These are phyloP conservation scores for Psophocarpus tetragonolobus DNA, from an alignment of 306 rosid genomes.

Conservation along the genomic window DNA sequence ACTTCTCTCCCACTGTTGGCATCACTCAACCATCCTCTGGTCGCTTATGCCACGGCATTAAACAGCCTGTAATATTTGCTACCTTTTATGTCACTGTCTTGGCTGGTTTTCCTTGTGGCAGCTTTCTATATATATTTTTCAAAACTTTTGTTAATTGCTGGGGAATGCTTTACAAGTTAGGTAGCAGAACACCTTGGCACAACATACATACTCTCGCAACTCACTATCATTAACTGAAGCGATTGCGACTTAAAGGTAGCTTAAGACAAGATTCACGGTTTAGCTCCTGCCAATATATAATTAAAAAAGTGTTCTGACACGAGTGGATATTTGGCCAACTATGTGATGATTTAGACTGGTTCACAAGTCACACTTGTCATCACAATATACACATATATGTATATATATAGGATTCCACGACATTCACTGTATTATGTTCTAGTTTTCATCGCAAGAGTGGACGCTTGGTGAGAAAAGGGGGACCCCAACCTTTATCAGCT, in stretches of 20 bases:
- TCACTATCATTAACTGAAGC: slow-evolving; percentile 23
- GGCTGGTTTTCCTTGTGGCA: slow-evolving; percentile 24
- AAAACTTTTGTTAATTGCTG: slow-evolving; percentile 11
- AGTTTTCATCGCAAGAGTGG: slow-evolving; percentile 13
- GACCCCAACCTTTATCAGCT: slow-evolving; percentile 22
- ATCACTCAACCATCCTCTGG: slow-evolving; percentile 17
- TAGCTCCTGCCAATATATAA: slow-evolving; percentile 25
- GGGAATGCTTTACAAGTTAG: slow-evolving; percentile 9
- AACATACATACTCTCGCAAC: not conserved
- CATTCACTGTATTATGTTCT: slow-evolving; percentile 28
- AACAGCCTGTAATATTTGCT: slow-evolving; percentile 29
- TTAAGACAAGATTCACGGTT: slow-evolving; percentile 22
- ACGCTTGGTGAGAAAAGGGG: slow-evolving; percentile 4
- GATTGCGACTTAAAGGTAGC: slow-evolving; percentile 30
- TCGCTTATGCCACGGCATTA: slow-evolving; percentile 33
- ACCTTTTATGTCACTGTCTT: slow-evolving; percentile 19
- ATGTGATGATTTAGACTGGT: slow-evolving; percentile 32
- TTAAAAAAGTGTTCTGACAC: not conserved
- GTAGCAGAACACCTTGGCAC: not conserved
- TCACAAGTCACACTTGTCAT: not conserved
- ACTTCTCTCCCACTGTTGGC: not conserved
- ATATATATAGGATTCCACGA: slow-evolving; percentile 12
- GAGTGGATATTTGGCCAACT: slow-evolving; percentile 18
- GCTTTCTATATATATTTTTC: not conserved
- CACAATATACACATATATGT: not conserved